Conservation (phyloP, 225 moss, liverwort and hornwort species). For the Rhytidiadelphus loreus region DNA sequence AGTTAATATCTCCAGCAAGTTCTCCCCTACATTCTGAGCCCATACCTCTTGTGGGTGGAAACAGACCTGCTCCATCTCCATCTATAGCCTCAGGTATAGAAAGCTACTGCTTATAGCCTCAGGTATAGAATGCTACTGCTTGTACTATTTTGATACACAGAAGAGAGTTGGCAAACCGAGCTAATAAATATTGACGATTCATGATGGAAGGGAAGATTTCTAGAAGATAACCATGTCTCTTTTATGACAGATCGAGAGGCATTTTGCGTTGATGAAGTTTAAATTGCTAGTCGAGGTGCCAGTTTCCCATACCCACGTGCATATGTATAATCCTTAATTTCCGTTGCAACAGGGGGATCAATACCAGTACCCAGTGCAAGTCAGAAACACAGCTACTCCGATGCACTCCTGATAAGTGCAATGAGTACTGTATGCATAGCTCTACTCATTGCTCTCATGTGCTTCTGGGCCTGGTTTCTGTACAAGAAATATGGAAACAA, state of each 20-base stretch:
- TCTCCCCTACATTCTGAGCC: constrained; percentile 32
- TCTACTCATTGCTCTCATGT: constrained; percentile 52
- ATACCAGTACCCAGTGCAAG: neutral
- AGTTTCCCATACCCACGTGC: neutral
- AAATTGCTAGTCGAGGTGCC: neutral
- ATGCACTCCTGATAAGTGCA: constrained; percentile 59
- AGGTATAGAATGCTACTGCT: constrained; percentile 10
- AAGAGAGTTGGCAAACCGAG: neutral
- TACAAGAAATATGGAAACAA: constrained; percentile 46
- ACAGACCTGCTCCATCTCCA: constrained; percentile 28
- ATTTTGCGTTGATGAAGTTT: neutral
- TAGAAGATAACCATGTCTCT: neutral
- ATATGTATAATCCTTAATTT: neutral
- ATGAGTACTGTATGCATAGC: constrained; percentile 61
- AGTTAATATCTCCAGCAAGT: constrained; percentile 2
- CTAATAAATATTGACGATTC: neutral
- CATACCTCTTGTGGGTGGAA: constrained; percentile 10
- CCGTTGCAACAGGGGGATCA: constrained; percentile 14
- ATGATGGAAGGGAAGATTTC: neutral
- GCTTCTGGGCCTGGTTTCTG: constrained; percentile 61
- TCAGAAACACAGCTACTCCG: constrained; percentile 34
- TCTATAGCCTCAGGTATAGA: constrained; percentile 21
- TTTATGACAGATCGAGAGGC: neutral
- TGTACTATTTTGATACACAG: neutral
- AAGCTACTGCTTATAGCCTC: neutral